Base-by-base conservation (phyloP, 495 filamentous ascomycete species). In the Hyaloscypha finlandica region DNA sequence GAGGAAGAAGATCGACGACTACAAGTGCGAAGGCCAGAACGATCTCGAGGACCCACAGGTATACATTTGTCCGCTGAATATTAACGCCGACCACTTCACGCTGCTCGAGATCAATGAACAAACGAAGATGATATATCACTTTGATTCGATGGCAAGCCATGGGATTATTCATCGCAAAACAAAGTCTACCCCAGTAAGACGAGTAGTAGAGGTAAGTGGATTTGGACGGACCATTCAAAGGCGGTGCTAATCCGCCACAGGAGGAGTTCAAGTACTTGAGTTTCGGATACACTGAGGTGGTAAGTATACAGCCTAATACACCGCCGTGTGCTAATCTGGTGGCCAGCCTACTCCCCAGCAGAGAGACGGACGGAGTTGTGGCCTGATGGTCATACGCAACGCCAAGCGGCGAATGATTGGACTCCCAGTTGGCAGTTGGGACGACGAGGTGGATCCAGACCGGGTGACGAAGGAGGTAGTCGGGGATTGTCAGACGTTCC, bases 21-120 rank as follows among this genome's bases (percentile, higher is more conserved):
- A 60, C 61, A 64, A 30, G 57, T 33, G 42, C 30, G 33, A 70
- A 70, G 63, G 31, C 57, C 62, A 70, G 51, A 62, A 45, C 56
- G 58, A 70, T 63, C 56, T 35, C 31, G 29, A 66, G 42, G 45
- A 25, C 25, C 25, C 25, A 25, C 25, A 25, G 25, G 25, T 25
- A 25, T 25, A 25, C 2, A 25, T 25, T 53, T 68, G 65, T 60
- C 69, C 67, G 62, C 35, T 71, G 16, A 68, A 70, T 66, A 25
- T 69, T 51, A 69, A 69, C 35, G 39, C 37, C 12, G 65, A 71
- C 31, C 63, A 72, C 63, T 72, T 69, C 45, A 72, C 70, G 22
- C 62, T 72, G 29, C 67, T 72, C 52, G 70, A 72, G 67, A 72
- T 70, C 45, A 72, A 72, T 39, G 52, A 70, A 57, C 63, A 66